Evolutionary conservation across 2,329 filamentous ascomycete species (phyloP).

Genomic region (Fusarium floridanum): DNA sequence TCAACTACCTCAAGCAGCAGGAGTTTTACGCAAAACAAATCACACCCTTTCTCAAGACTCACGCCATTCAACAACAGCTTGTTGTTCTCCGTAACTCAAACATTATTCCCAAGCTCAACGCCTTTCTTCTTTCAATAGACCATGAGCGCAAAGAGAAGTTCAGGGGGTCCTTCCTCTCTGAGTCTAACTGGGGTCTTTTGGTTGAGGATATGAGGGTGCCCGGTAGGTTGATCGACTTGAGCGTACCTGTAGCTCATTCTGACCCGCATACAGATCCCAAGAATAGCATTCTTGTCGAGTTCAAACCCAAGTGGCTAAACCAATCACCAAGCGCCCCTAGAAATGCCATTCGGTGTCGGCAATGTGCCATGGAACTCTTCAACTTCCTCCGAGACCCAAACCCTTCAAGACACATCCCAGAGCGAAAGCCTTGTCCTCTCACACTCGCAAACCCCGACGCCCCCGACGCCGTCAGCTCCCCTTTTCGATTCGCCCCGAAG

Average conservation of each 20-base stretch:
- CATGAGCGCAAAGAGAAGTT: conserved; percentile 59
- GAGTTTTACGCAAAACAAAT: conserved; percentile 53
- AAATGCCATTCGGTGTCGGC: conserved; percentile 75
- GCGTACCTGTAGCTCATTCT: conserved; percentile 1
- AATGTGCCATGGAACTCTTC: conserved; percentile 71
- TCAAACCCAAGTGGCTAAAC: conserved; percentile 88
- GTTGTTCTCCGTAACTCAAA: conserved; percentile 53
- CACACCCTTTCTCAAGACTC: conserved; percentile 50
- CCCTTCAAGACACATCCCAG: conserved; percentile 51
- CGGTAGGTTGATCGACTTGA: conserved; percentile 41
- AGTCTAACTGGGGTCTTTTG: conserved; percentile 74
- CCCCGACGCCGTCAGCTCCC: conserved; percentile 58
- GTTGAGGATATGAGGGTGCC: conserved; percentile 76
- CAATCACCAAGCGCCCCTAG: conserved; percentile 80
- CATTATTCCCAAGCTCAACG: conserved; percentile 63
- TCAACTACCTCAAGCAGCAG: conserved; percentile 55
- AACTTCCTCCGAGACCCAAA: conserved; percentile 52
- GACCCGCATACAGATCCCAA: conserved; percentile 43
- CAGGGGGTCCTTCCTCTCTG: conserved; percentile 63
- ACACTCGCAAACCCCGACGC: conserved; percentile 69
- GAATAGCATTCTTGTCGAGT: conserved; percentile 69
- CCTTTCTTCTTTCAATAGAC: conserved; percentile 64
- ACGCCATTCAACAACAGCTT: conserved; percentile 55
- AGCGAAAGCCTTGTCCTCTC: conserved; percentile 71
- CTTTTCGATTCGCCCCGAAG: conserved; percentile 56